Base-by-base conservation (phyloP, 495 filamentous ascomycete genomes). In the Daldinia bambusicola region DNA sequence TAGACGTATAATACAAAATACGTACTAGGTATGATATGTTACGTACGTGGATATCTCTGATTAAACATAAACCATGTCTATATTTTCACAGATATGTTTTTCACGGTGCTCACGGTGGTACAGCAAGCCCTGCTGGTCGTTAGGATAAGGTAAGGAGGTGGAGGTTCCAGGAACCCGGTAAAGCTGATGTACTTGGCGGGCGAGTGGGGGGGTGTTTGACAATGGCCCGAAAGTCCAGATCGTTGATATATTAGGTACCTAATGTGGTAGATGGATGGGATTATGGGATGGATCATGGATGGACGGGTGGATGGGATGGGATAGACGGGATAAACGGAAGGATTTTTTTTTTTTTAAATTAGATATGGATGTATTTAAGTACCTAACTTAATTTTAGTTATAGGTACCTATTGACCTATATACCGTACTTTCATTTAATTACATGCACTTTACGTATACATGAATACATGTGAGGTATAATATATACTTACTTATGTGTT, bases 121-220 rank as follows among this genome's bases (percentile, higher is more conserved):
- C 63, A 56, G 48, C 55, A 66, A 41, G 18, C 48, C 60, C 50
- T 67, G 61, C 53, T 61, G 61, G 69, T 72, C 70, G 70, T 72
- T 62, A 26, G 70, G 70, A 72, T 72, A 72, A 72, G 65, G 70
- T 72, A 63, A 53, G 31, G 59, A 55, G 60, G 50, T 63, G 61
- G 55, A 67, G 65, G 65, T 72, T 61, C 70, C 70, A 72, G 70
- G 57, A 72, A 72, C 70, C 70, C 56, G 70, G 70, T 72, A 69
- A 57, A 57, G 48, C 32, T 26, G 22, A 32, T n/a, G 30, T 50
- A 48, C 43, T 58, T 66, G 66, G 12, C 53, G 20, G 52, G 50
- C n/a, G 50, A 32, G 50, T 53, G 50, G 50, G 50, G 50, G 50
- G 50, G 50, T 53, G 50, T 53, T 53, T 53, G 50, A 53, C 50